Conservation (phyloP, 345 rosid species). For the Turnera subulata region DNA sequence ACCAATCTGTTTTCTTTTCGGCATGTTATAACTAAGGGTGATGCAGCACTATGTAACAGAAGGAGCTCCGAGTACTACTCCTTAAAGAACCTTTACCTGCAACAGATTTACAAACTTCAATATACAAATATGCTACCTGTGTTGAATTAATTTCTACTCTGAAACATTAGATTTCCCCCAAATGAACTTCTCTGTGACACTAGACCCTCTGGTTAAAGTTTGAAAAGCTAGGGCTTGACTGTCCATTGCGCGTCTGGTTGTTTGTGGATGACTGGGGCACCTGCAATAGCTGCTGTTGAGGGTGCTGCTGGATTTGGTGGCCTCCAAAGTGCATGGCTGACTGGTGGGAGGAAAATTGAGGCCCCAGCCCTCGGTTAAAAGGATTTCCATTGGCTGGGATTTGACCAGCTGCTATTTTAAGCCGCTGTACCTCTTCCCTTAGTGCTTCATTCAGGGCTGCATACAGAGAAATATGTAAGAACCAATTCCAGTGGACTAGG, state of each 20-base stretch:
- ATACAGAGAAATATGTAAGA: background rate
- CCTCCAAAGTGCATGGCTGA: conserved; percentile 40
- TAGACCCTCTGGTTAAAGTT: conserved; percentile 22
- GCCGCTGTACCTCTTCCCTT: conserved; percentile 87
- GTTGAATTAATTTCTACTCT: conserved; percentile 12
- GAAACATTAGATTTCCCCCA: conserved; percentile 1
- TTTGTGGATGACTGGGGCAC: conserved; percentile 35
- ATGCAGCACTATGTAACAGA: conserved; percentile 1
- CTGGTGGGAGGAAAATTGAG: conserved; percentile 51
- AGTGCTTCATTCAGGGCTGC: conserved; percentile 81
- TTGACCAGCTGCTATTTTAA: conserved; percentile 73
- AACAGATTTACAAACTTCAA: conserved; percentile 17
- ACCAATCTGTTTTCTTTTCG: no score
- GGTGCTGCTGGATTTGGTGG: conserved; percentile 42
- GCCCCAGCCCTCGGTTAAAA: conserved; percentile 35
- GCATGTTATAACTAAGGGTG: no score
- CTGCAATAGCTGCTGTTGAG: conserved; percentile 25
- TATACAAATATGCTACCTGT: conserved; percentile 15
- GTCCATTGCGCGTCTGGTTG: conserved; percentile 35
- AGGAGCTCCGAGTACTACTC: background rate
- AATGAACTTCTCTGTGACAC: background rate
- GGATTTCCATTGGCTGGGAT: conserved; percentile 58
- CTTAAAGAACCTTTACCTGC: conserved; percentile 13
- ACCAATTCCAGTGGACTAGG: no score
- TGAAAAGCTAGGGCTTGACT: conserved; percentile 34